Conservation (phyloP, 139 green algal species). For the Chlamydomonas sphaeroides region DNA sequence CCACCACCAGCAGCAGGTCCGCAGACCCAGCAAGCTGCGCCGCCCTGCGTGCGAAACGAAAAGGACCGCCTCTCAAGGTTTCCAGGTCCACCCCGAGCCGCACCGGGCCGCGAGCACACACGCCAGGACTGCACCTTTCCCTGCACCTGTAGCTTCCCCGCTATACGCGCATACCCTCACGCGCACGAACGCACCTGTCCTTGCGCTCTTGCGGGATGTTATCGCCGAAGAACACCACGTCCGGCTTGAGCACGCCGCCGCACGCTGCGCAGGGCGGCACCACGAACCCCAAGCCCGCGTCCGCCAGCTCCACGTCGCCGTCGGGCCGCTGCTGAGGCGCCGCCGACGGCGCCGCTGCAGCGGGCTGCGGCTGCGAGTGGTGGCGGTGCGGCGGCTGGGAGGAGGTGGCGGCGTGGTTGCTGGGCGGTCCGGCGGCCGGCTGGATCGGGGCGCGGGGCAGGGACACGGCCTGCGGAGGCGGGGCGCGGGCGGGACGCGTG, state of each 20-base stretch:
- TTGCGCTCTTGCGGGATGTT: slow-evolving; percentile 29
- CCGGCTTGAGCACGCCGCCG: slow-evolving; percentile 83
- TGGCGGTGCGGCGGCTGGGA: too few species aligned
- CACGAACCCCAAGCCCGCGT: slow-evolving; percentile 66
- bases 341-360: neutral
- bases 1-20: slow-evolving; percentile 74
- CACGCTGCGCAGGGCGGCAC: slow-evolving; percentile 75
- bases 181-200: slow-evolving; percentile 38
- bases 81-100: too few species aligned
- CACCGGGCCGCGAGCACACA: too few species aligned
- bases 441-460: neutral
- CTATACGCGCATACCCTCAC: too few species aligned
- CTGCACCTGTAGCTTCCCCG: too few species aligned
- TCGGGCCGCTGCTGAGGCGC: slow-evolving; percentile 68
- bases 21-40: too few species aligned
- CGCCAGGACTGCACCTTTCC: too few species aligned
- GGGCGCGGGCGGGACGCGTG: too few species aligned
- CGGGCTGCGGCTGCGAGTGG: too few species aligned
- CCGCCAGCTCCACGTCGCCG: slow-evolving; percentile 84
- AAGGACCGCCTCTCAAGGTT: too few species aligned
- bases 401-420: neutral
- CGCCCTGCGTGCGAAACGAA: too few species aligned
- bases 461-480: neutral
- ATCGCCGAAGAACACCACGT: slow-evolving; percentile 47
- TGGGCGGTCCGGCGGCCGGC: neutral